Evolutionary conservation across 306 rosid species (phyloP).

Genomic region (Malus fusca): DNA sequence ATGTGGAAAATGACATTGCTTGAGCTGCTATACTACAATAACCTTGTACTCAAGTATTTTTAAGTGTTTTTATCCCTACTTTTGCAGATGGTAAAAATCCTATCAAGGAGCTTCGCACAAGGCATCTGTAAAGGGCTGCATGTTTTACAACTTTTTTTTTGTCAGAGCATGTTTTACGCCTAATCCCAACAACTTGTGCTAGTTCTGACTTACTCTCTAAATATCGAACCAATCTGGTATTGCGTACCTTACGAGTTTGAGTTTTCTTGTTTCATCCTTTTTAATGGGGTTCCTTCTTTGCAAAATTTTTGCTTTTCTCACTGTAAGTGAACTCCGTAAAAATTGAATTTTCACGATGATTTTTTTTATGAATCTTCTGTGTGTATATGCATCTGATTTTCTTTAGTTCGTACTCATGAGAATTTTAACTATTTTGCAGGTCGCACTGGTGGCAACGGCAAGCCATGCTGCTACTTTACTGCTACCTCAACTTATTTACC

Average conservation of each 20-base stretch:
- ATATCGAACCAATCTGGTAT: not conserved
- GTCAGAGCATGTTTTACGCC: not conserved
- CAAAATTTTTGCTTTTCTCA: slow-evolving; percentile 26
- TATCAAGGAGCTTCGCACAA: no score
- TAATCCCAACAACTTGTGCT: not conserved
- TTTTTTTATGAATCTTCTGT: not conserved
- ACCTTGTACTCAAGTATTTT: no score
- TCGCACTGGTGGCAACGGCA: not conserved
- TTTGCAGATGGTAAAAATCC: no score
- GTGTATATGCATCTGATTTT: not conserved
- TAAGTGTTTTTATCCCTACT: no score
- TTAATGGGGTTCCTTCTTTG: slow-evolving; percentile 34
- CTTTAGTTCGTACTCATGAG: not conserved
- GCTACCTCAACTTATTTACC: not conserved
- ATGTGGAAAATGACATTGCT: no score
- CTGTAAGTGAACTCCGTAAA: slow-evolving; percentile 16
- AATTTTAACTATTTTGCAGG: not conserved
- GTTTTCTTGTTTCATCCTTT: not conserved
- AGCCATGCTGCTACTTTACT: not conserved
- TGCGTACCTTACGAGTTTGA: not conserved
- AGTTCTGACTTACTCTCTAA: slow-evolving; percentile 13
- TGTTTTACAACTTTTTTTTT: no score
- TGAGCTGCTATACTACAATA: no score
- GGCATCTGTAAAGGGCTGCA: no score
- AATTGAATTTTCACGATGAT: not conserved